Evolutionary conservation across 257 asterid genomes (phyloP), one percentile per base, ranked within the genome.

Genomic region (Lavandula angustifolia): DNA sequence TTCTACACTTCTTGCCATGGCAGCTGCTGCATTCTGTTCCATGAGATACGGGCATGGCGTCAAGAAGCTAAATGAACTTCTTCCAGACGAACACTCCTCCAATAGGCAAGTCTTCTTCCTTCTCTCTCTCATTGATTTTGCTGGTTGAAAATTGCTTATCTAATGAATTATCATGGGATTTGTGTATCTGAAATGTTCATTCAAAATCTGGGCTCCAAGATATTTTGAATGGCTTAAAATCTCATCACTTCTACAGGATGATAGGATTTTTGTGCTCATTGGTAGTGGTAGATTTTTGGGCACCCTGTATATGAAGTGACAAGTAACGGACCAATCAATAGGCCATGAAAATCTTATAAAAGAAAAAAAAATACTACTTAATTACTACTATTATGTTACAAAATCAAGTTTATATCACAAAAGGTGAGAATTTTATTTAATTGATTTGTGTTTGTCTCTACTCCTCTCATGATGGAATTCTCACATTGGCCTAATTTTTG

Each of bases 11-110:
- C 51, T 38, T 37, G 75, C 80, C 18, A 75, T 75, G 79, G 79
- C 78, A 22, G 55, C 80, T 6, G 76, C 89, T 48, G 22, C 79
- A n/a, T 62, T 78, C 72, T 80, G 81, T 48, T 67, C 73, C 58
- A 59, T 57, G 16, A 74, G 69, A 67, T 75, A 73, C 47, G 70
- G 73, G 50, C 71, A 55, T 60, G 84, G 80, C 64, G 27, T 67
- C 73, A 73, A 46, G 22, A 73, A 61, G 7, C 77, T 52, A 66
- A 71, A 9, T 22, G 12, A 67, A 6, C 32, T 54, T 55, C 72
- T 67, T 66, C 55, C 68, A 11, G 31, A 57, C 54, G 64, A 50
- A 9, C 74, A 34, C 59, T 27, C 34, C 8, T 6, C 7, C 50
- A 50, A 67, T 58, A 75, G 88, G 88, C 76, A 75, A 75, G 78